phyloP scores from a whole-genome alignment of 1,284 basidiomycete species.

The Microbotryomycetes sp. region DNA sequence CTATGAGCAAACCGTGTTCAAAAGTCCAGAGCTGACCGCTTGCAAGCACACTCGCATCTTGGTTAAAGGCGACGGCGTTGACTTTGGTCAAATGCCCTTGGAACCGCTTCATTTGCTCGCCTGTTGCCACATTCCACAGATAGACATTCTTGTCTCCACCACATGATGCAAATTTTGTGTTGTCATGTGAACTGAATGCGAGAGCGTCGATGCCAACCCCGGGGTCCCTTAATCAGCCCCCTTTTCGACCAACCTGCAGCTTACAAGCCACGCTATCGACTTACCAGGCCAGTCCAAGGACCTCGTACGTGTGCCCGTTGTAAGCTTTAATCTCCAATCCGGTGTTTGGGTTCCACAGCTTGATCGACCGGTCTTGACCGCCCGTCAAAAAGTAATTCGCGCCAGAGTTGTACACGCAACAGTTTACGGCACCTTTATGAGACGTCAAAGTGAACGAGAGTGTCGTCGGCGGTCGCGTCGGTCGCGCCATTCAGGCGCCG shows the following conservation, averaged over 20 bases:
- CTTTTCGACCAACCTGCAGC: neutral
- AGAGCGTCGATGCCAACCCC: neutral
- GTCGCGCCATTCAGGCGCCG: neutral
- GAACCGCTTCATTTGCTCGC: slow-evolving; percentile 69
- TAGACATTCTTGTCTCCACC: slow-evolving; percentile 90
- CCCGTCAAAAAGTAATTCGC: slow-evolving; percentile 85
- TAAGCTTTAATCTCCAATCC: slow-evolving; percentile 88
- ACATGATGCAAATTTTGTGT: slow-evolving; percentile 83
- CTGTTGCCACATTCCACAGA: slow-evolving; percentile 90
- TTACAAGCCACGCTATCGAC: slow-evolving; percentile 33
- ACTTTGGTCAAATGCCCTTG: slow-evolving; percentile 85
- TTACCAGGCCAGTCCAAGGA: slow-evolving; percentile 80
- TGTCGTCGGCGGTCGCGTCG: neutral
- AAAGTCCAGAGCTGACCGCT: slow-evolving; percentile 56
- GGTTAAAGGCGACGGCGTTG: slow-evolving; percentile 81
- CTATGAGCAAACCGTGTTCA: neutral
- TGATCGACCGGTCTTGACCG: slow-evolving; percentile 79
- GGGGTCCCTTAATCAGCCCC: neutral
- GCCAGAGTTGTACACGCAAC: slow-evolving; percentile 41
- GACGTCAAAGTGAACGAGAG: slow-evolving; percentile 9
- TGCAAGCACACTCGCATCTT: slow-evolving; percentile 73
- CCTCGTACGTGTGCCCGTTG: slow-evolving; percentile 84
- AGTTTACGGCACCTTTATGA: slow-evolving; percentile 40
- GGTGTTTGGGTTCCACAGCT: slow-evolving; percentile 78
- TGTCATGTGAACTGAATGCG: slow-evolving; percentile 68